A percentile compares a stretch with the other conserved stretches of the same genome.
phyloP scores from a whole-genome alignment of 441 rosid species.

The Rhodomyrtus psidioides region DNA sequence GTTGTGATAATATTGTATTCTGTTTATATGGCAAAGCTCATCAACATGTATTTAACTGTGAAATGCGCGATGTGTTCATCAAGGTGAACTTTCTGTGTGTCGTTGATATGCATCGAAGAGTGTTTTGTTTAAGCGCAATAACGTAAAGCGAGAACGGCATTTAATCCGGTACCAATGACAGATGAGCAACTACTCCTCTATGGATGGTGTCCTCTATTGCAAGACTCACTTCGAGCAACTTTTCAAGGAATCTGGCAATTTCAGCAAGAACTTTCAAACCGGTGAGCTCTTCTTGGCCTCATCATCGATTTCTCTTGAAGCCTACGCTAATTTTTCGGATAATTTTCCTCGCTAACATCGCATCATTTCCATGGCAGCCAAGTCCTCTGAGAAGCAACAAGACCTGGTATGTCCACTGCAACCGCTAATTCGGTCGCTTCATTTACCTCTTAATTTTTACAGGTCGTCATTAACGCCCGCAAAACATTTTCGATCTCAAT shows the following conservation, averaged over 20 bases:
- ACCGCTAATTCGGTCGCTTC: not conserved
- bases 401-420: slow-evolving; percentile 42
- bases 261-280: slow-evolving; percentile 84
- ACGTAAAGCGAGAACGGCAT: not conserved
- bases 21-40: not conserved
- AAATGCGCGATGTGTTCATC: not conserved
- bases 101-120: not conserved
- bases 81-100: not conserved
- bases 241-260: slow-evolving; percentile 94
- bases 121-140: not conserved
- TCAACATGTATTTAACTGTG: not conserved
- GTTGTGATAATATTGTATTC: not conserved
- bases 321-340: not conserved
- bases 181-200: slow-evolving; percentile 97
- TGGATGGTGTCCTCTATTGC: slow-evolving; percentile 96
- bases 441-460: not conserved
- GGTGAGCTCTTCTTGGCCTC: slow-evolving; percentile 18
- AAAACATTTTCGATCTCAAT: not conserved
- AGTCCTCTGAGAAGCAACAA: slow-evolving; percentile 39
- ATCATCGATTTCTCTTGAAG: not conserved
- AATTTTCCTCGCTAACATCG: not conserved
- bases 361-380: slow-evolving; percentile 28
- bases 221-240: slow-evolving; percentile 93
- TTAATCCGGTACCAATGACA: not conserved
- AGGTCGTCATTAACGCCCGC: not conserved